These are phyloP conservation scores for Castanospermum australe DNA, from an alignment of 306 rosid genomes.

Conservation along the genomic window DNA sequence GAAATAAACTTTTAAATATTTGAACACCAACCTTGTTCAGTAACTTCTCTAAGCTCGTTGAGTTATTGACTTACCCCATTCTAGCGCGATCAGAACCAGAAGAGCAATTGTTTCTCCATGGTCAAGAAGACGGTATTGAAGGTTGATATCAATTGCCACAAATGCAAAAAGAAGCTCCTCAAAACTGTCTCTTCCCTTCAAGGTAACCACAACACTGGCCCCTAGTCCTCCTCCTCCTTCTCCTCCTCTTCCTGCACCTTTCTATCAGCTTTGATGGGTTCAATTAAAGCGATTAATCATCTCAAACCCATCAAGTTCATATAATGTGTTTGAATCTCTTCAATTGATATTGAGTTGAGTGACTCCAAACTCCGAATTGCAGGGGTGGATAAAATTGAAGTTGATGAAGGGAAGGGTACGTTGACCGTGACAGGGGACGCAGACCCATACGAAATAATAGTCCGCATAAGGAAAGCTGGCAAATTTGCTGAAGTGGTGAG, in stretches of 20 bases:
- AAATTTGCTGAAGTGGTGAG: conserved; percentile 53
- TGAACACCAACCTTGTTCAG: neutral
- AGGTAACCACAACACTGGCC: conserved; percentile 36
- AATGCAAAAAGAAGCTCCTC: conserved; percentile 60
- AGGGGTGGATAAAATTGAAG: conserved; percentile 75
- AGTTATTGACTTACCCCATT: neutral
- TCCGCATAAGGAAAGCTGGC: conserved; percentile 47
- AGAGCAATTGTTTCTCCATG: conserved; percentile 37
- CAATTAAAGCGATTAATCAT: neutral
- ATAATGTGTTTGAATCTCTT: neutral
- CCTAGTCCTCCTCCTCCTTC: neutral
- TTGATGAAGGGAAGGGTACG: conserved; percentile 59
- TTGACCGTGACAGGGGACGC: conserved; percentile 64
- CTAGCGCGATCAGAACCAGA: neutral
- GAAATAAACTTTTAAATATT: neutral
- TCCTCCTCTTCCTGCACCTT: neutral
- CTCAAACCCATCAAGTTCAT: too few species aligned
- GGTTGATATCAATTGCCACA: conserved; percentile 51
- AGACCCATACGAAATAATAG: conserved; percentile 62
- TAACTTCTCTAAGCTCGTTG: neutral
- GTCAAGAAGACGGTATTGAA: conserved; percentile 53
- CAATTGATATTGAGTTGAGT: neutral
- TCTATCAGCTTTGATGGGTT: neutral
- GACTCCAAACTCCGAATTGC: neutral
- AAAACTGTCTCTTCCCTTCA: conserved; percentile 51